Evolutionary conservation across 2,329 filamentous ascomycete species (phyloP), one percentile per base, ranked within the genome.

Genomic region (Botryotinia calthae): DNA sequence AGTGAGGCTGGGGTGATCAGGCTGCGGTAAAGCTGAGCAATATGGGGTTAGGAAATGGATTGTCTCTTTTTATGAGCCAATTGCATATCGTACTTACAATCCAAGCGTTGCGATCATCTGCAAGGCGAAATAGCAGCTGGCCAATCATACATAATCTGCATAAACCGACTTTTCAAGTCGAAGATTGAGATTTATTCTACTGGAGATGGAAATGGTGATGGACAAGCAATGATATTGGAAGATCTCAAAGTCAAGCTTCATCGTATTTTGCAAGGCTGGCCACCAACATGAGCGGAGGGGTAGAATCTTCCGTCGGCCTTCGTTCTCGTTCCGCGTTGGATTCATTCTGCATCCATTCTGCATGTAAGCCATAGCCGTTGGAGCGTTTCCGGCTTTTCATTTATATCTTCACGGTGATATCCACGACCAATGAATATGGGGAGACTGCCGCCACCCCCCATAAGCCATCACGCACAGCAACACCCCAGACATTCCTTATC

Each of bases 361-460:
- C 22, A 25, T n/a, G n/a, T 56, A 18, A 56, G n/a, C 51, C 51
- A 40, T n/a, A 62, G 25, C 34, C 59, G 59, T 63, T 28, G 37
- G 9, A 63, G 37, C 61, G 18, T 42, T 63, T 63, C 40, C 61
- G n/a, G 37, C 61, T 63, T 63, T 46, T 44, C 61, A 44, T 64
- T 46, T 46, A 22, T 14, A 44, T 64, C 61, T 46, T 46, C 40
- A 46, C n/a, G 2, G 9, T 22, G 40, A 46, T 61, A 46, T 42
- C 37, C 37, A 62, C 28, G 25, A 22, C 37, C 37, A 42, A 42
- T 42, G 14, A 6, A 59, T 22, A 59, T 22, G 37, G 37, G 7
- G 37, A 37, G 37, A 14, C 59, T 40, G 28, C 25, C 25, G 25
- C 22, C 37, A 42, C 25, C 37, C 8, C 20, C 20, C 58, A 40